Conservation (phyloP, 2,329 filamentous ascomycete species). For the Neonectria neomacrospora region DNA sequence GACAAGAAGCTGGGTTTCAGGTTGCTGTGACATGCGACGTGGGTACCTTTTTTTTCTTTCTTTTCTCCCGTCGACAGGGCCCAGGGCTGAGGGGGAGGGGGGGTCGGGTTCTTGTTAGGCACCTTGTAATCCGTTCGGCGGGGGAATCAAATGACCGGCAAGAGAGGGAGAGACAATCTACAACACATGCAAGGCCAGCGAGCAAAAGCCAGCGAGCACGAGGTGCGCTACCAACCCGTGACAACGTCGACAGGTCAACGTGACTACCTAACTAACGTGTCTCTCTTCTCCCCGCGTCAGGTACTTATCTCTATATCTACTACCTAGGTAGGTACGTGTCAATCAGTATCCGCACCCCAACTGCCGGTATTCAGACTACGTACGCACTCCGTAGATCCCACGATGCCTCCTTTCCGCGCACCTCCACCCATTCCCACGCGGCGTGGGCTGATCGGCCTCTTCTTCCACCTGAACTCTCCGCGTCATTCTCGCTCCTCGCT, state of each 20-base stretch:
- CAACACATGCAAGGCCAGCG: neutral
- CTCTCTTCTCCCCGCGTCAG: too few relatives aligned
- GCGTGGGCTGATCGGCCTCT: neutral
- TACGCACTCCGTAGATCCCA: neutral
- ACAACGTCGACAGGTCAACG: neutral
- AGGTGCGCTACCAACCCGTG: neutral
- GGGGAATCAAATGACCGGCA: neutral
- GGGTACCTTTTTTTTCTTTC: neutral
- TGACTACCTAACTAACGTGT: neutral
- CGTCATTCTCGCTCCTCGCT: neutral
- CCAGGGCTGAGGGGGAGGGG: neutral
- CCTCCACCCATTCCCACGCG: neutral
- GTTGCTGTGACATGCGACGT: neutral
- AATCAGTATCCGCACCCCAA: neutral
- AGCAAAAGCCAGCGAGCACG: neutral
- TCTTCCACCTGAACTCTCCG: too few relatives aligned
- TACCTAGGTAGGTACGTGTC: neutral
- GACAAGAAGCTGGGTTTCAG: neutral
- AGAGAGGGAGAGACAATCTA: neutral
- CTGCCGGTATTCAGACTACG: too few relatives aligned
- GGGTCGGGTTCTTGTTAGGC: too few relatives aligned
- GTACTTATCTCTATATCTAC: too few relatives aligned
- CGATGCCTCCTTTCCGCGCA: neutral
- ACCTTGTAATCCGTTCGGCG: neutral
- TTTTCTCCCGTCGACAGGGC: too few relatives aligned